Evolutionary conservation across 2,329 filamentous ascomycete genomes (phyloP), one percentile per base, ranked within the genome.

Genomic region (Pseudonectria buxi): DNA sequence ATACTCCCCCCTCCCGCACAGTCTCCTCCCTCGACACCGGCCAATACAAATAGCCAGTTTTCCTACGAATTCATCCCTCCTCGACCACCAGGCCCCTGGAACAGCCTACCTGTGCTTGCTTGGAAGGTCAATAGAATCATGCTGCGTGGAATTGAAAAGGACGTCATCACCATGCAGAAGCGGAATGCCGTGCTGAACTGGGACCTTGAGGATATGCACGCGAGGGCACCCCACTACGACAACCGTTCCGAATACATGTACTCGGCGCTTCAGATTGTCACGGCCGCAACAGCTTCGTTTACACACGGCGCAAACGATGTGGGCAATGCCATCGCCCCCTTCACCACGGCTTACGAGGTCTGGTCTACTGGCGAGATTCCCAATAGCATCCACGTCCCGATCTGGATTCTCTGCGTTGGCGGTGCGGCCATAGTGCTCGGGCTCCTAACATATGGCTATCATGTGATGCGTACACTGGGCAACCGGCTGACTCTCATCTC

Each of bases 391-490:
- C 53, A 56, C 7, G 65, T 69, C 12, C 71, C 70, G 2, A 45
- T 69, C 26, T 75, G 71, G 68, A 61, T 73, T 39, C 55, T 74
- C 10, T 64, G 65, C 32, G 63, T 70, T 22, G 67, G 69, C 12
- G 69, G 69, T 39, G 54, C 61, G 1, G 58, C 61, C 31, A 69
- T 76, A 16, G 69, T 69, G 29, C 51, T 76, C n/a, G 76, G 76
- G n/a, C 62, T 80, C 39, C 64, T 72, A 58, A 76, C 73, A 9
- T 80, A 77, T 46, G 76, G 76, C 7, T 80, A 78, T 55, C 75
- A 79, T 49, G 77, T 80, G 49, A 76, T 77, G 69, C 64, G 69
- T 33, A 69, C 68, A 30, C 63, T 76, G 37, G 72, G 72, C 7
- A 76, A 75, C 56, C 64, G 71, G 28, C 63, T 76, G 43, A 76